These are phyloP conservation scores for Mycothermus thermophilus DNA, from an alignment of 495 filamentous ascomycete species.

Conservation along the genomic window DNA sequence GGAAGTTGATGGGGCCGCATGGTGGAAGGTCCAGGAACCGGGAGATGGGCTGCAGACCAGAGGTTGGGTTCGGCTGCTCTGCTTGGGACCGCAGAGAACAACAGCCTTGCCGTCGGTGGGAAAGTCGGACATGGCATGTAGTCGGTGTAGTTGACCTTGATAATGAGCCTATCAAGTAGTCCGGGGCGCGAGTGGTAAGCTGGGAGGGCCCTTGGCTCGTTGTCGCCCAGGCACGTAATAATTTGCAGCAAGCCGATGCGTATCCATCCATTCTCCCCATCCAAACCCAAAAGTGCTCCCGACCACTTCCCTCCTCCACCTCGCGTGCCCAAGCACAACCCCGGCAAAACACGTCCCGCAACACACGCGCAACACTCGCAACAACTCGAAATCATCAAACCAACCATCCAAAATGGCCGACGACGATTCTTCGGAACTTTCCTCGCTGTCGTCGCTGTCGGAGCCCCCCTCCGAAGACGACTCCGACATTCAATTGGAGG, in stretches of 20 bases:
- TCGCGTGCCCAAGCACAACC: constrained; percentile 1
- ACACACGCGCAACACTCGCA: constrained; percentile 7
- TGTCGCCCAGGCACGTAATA: constrained; percentile 23
- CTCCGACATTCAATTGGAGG: constrained; percentile 31
- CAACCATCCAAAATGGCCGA: constrained; percentile 31
- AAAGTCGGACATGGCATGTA: constrained; percentile 1
- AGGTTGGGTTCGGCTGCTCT: no score
- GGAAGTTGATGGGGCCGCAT: neutral
- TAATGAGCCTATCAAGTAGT: constrained; percentile 20
- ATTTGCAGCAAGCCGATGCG: constrained; percentile 21
- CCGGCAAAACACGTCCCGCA: neutral
- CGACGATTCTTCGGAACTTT: constrained; percentile 41
- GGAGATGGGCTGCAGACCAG: neutral
- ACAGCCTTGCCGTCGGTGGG: no score
- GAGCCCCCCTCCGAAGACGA: constrained; percentile 41
- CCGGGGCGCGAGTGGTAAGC: constrained; percentile 5
- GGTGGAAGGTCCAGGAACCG: neutral
- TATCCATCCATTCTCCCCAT: constrained; percentile 8
- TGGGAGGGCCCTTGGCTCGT: constrained; percentile 13
- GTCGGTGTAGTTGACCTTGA: constrained; percentile 6
- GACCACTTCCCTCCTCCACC: constrained; percentile 11
- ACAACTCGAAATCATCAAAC: constrained; percentile 4
- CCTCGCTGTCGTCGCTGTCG: constrained; percentile 40
- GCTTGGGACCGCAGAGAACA: no score
- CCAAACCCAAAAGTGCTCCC: constrained; percentile 7